Base-by-base conservation (phyloP, 345 rosid genomes). In the Eucalyptus rudis region DNA sequence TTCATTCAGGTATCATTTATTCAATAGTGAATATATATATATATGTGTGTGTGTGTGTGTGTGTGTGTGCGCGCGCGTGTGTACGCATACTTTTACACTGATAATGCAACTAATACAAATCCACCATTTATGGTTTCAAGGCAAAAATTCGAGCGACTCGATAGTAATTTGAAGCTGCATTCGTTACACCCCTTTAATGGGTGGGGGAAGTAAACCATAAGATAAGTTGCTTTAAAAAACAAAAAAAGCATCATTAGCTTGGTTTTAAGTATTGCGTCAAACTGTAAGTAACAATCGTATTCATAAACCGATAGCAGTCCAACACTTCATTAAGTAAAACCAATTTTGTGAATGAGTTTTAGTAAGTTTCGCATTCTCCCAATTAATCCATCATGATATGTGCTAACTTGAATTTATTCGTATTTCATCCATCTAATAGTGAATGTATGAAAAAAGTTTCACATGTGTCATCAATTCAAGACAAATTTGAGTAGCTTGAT, bases 11-110 rank as follows among this genome's bases (percentile, higher is more conserved):
- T 66, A 66, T 31, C 22, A 31, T 0, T 33, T 10, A 5, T 71
- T 22, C 4, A 71, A 71, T 36, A 9, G 7, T 33, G 13, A 5
- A 31, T 31, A 68, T n/a, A 66, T 66, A 66, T 15, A 3, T 43
- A 47, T 40, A 40, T 36, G 4, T 40, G 4, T 5, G 1, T 47
- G 0, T 47, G 45, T 44, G 9, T 47, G 1, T 47, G 0, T 49
- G 2, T n/a, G n/a, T n/a, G n/a, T n/a, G n/a, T n/a, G n/a, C n/a
- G n/a, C n/a, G n/a, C n/a, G n/a, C n/a, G n/a, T n/a, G n/a, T 49
- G 9, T 17, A 19, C 10, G 56, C 56, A 19, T 19, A 71, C 79
- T 66, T 66, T 66, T 66, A 31, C 10, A 4, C 40, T 31, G 8
- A 31, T 66, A 16, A 66, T 15, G 43, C 22, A 66, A 8, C 79